Evolutionary conservation across 1,284 basidiomycete species (phyloP).

Genomic region (Amylostereum chailletii): DNA sequence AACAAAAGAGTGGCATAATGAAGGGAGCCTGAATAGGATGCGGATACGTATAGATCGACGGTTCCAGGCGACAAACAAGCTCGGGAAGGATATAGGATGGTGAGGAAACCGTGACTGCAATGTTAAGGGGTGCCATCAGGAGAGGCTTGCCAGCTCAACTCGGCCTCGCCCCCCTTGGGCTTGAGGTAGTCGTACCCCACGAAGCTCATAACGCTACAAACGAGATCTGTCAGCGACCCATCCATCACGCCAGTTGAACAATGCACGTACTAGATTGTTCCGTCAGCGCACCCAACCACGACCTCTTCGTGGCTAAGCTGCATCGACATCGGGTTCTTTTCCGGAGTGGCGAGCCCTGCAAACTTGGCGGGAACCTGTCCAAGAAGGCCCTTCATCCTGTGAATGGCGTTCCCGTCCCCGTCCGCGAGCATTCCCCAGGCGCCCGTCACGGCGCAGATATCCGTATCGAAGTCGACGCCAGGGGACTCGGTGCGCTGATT

Average conservation of each 20-base stretch:
- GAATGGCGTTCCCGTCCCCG: slow-evolving; percentile 20
- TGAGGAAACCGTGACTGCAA: too few relatives aligned
- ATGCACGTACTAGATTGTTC: slow-evolving; percentile 72
- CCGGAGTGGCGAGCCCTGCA: slow-evolving; percentile 65
- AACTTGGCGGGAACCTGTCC: slow-evolving; percentile 59
- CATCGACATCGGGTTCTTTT: slow-evolving; percentile 87
- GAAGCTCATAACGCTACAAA: slow-evolving; percentile 61
- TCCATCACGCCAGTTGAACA: slow-evolving; percentile 6
- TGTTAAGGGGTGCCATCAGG: too few relatives aligned
- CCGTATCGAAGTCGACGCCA: slow-evolving; percentile 48
- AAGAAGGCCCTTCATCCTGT: slow-evolving; percentile 44
- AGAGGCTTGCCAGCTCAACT: too few relatives aligned
- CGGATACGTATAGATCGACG: too few relatives aligned
- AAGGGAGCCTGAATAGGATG: too few relatives aligned
- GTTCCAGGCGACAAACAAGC: too few relatives aligned
- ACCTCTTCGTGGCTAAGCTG: slow-evolving; percentile 80
- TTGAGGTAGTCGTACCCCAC: slow-evolving; percentile 55
- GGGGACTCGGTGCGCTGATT: slow-evolving; percentile 17
- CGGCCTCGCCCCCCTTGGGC: slow-evolving; percentile 8
- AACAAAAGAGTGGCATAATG: too few relatives aligned
- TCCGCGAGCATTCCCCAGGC: slow-evolving; percentile 60
- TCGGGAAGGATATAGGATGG: too few relatives aligned
- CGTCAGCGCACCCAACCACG: slow-evolving; percentile 79
- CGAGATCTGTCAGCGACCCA: slow-evolving; percentile 5
- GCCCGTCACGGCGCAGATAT: slow-evolving; percentile 53